phyloP scores from a whole-genome alignment of 2,329 filamentous ascomycete genomes.

The Calonectria hongkongensis region DNA sequence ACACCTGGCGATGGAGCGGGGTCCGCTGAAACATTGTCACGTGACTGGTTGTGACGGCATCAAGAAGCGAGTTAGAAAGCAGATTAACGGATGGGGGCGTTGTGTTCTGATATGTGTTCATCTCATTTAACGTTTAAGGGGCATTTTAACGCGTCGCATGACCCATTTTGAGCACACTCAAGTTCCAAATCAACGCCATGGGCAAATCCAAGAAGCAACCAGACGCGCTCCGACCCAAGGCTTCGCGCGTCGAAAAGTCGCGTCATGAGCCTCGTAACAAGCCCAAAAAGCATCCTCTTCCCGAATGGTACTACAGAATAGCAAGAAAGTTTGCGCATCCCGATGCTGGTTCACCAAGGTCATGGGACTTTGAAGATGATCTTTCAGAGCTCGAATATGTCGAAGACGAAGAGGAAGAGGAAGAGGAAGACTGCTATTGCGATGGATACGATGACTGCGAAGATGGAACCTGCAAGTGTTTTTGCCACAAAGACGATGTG shows the following conservation, averaged over 20 bases:
- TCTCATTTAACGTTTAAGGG: too few relatives aligned
- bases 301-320: not conserved
- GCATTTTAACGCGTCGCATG: not conserved
- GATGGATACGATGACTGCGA: not conserved
- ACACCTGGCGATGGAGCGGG: too few relatives aligned
- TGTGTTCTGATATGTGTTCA: too few relatives aligned
- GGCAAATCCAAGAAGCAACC: not conserved
- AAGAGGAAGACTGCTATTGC: not conserved
- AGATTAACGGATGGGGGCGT: too few relatives aligned
- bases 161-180: not conserved
- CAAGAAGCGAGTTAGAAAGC: too few relatives aligned
- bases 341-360: not conserved
- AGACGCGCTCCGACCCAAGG: not conserved
- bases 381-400: not conserved
- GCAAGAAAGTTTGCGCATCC: not conserved
- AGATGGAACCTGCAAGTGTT: not conserved
- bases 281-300: not conserved
- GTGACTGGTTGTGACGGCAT: too few relatives aligned
- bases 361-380: not conserved
- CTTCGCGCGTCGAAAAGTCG: not conserved
- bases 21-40: too few relatives aligned
- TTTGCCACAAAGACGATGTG: not conserved
- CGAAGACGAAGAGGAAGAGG: too few relatives aligned
- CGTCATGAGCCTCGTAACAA: not conserved
- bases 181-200: not conserved